Conservation (phyloP, 1,139 yeast genomes). For the Sugiyamaella novakii region DNA sequence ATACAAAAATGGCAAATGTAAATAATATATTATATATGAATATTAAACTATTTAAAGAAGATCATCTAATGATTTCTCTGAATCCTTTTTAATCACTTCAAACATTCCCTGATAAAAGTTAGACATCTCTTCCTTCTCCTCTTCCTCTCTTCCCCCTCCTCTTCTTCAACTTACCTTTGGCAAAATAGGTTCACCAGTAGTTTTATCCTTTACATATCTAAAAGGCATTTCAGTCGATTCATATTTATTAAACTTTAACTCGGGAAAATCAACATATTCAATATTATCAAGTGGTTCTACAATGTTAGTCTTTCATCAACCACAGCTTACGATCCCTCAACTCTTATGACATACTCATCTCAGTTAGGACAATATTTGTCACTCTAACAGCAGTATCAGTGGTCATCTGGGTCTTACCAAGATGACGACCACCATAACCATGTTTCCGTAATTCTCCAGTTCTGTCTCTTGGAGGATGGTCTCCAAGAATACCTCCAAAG, state of each 20-base stretch:
- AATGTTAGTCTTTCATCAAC: background rate
- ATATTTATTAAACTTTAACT: constrained; percentile 79
- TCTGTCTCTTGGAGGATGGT: constrained; percentile 94
- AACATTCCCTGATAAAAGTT: constrained; percentile 67
- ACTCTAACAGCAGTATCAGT: constrained; percentile 96
- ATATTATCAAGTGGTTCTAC: constrained; percentile 62
- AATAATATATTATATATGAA: constrained; percentile 7
- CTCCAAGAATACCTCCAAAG: constrained; percentile 95
- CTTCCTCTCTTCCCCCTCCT: background rate
- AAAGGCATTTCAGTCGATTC: constrained; percentile 99
- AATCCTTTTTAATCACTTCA: constrained; percentile 78
- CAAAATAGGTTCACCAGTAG: constrained; percentile 67
- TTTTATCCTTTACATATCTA: constrained; percentile 69
- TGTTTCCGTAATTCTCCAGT: constrained; percentile 87
- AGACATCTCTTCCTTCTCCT: constrained; percentile 2
- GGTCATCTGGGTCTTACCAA: constrained; percentile 91
- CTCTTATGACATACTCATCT: constrained; percentile 41
- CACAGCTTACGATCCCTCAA: background rate
- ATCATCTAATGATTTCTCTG: constrained; percentile 45
- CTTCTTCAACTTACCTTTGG: constrained; percentile 53
- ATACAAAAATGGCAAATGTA: constrained; percentile 9
- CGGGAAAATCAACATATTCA: constrained; percentile 88
- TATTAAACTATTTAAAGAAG: constrained; percentile 7
- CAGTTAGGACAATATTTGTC: constrained; percentile 72
- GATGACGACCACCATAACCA: constrained; percentile 78